phyloP scores from a whole-genome alignment of 1,284 basidiomycete species.

The Ustilago vetiveriae region DNA sequence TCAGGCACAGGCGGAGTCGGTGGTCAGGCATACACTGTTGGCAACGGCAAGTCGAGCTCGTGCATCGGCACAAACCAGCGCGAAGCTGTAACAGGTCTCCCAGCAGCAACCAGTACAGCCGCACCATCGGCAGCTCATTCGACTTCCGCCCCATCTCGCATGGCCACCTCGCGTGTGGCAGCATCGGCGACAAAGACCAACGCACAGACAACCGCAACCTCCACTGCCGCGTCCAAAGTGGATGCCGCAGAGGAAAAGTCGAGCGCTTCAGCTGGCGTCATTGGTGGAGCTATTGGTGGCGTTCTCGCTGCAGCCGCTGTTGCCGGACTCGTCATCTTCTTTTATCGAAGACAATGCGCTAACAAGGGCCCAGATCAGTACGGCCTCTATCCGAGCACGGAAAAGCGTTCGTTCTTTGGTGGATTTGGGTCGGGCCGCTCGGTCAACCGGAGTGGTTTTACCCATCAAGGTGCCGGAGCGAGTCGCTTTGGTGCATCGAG shows the following conservation, averaged over 20 bases:
- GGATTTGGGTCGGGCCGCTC: slow-evolving; percentile 20
- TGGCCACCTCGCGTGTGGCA: slow-evolving; percentile 17
- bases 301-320: slow-evolving; percentile 23
- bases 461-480: background rate
- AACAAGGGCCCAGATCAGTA: slow-evolving; percentile 36
- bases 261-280: slow-evolving; percentile 11
- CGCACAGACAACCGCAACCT: slow-evolving; percentile 8
- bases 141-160: slow-evolving; percentile 11
- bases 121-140: slow-evolving; percentile 8
- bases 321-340: slow-evolving; percentile 11
- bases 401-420: slow-evolving; percentile 34
- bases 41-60: slow-evolving; percentile 10
- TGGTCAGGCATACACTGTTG: slow-evolving; percentile 26
- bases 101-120: slow-evolving; percentile 25
- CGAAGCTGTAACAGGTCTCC: slow-evolving; percentile 25
- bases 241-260: slow-evolving; percentile 6
- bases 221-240: slow-evolving; percentile 9
- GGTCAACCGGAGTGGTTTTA: slow-evolving; percentile 8
- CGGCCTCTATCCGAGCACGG: slow-evolving; percentile 23
- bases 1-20: slow-evolving; percentile 43
- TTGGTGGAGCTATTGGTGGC: slow-evolving; percentile 31
- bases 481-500: slow-evolving; percentile 20
- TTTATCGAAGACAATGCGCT: slow-evolving; percentile 10
- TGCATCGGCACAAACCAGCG: slow-evolving; percentile 16
- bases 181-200: slow-evolving; percentile 1